Evolutionary conservation across 345 rosid genomes (phyloP).

Genomic region (Bruguiera sexangula): DNA sequence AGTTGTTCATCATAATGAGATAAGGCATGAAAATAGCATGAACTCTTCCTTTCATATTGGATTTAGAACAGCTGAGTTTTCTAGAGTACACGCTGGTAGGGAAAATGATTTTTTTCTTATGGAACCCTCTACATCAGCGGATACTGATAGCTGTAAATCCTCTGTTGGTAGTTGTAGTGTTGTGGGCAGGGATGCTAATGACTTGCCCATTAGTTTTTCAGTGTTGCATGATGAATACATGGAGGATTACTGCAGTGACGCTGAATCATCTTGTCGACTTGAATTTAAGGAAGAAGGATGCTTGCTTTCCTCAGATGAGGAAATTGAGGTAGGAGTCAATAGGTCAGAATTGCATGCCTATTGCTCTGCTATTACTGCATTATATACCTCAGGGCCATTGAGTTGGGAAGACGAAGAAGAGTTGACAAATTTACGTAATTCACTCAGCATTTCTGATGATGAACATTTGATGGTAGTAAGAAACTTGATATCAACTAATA

Average conservation of each 20-base stretch:
- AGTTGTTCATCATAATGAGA: slow-evolving; percentile 13
- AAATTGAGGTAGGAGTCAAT: slow-evolving; percentile 14
- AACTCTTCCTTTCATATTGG: slow-evolving; percentile 19
- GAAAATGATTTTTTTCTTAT: slow-evolving; percentile 13
- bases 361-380: slow-evolving; percentile 8
- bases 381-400: slow-evolving; percentile 35
- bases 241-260: slow-evolving; percentile 27
- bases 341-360: slow-evolving; percentile 17
- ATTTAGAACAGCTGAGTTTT: slow-evolving; percentile 18
- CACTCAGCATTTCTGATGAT: slow-evolving; percentile 34
- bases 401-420: slow-evolving; percentile 37
- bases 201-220: slow-evolving; percentile 1
- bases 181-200: slow-evolving; percentile 3
- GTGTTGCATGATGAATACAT: not conserved
- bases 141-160: slow-evolving; percentile 26
- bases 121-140: slow-evolving; percentile 8
- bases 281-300: slow-evolving; percentile 5
- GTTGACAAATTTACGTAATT: slow-evolving; percentile 25
- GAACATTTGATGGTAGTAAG: slow-evolving; percentile 35
- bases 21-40: slow-evolving; percentile 20
- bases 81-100: slow-evolving; percentile 4
- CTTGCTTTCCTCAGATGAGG: not conserved
- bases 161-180: slow-evolving; percentile 43
- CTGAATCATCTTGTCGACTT: slow-evolving; percentile 21
- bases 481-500: slow-evolving; percentile 28